Conservation (phyloP, 2,329 filamentous ascomycete genomes). For the Exophiala mesophila region DNA sequence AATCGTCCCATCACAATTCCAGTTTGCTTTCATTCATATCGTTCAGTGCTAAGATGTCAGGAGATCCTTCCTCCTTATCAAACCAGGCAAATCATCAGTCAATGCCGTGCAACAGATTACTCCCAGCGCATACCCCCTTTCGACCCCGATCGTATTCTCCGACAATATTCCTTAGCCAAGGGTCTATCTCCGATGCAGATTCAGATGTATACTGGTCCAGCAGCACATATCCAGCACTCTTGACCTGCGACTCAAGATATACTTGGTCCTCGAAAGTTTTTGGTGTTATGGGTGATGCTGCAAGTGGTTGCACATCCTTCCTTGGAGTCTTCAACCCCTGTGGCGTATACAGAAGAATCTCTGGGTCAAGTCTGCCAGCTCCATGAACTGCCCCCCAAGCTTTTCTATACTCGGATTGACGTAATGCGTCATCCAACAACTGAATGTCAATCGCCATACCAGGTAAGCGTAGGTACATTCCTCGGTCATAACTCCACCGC, state of each 20-base stretch:
- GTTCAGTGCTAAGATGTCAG: conserved; percentile 1
- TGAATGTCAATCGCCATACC: conserved; percentile 37
- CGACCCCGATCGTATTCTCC: conserved; percentile 8
- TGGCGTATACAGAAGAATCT: conserved; percentile 19
- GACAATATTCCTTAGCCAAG: conserved; percentile 7
- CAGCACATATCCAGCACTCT: conserved; percentile 21
- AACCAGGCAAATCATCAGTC: background rate
- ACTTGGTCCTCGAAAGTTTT: conserved; percentile 2
- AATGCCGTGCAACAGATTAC: conserved; percentile 7
- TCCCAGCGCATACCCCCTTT: conserved; percentile 16
- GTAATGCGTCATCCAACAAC: conserved; percentile 37
- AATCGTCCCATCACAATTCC: no score
- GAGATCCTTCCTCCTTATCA: background rate
- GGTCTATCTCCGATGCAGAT: conserved; percentile 2
- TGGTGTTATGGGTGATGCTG: conserved; percentile 1
- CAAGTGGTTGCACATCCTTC: conserved; percentile 18
- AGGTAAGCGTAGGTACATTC: conserved; percentile 40
- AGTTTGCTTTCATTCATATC: conserved; percentile 1
- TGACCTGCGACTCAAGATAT: conserved; percentile 1
- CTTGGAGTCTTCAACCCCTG: conserved; percentile 20
- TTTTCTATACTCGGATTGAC: conserved; percentile 7
- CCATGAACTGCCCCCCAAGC: conserved; percentile 20
- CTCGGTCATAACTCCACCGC: conserved; percentile 35
- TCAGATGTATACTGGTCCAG: conserved; percentile 15
- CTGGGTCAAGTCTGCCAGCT: conserved; percentile 20